phyloP scores from a whole-genome alignment of 169 alveolate species.

The Eimeria falciformis region DNA sequence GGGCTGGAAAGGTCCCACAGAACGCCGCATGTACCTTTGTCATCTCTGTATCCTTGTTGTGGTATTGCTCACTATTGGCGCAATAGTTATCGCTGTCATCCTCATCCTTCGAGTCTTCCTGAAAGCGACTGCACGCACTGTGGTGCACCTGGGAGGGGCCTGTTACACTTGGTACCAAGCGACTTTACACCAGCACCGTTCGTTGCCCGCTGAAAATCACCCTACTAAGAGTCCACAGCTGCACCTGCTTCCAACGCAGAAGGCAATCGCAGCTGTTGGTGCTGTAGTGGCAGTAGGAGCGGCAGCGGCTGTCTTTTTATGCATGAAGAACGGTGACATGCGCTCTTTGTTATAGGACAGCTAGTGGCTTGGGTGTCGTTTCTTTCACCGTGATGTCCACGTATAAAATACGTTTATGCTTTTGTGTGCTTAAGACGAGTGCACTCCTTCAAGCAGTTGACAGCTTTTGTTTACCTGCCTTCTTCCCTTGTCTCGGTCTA shows the following conservation, averaged over 20 bases:
- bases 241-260: constrained; percentile 5
- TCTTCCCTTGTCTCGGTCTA: too few species aligned
- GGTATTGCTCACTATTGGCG: constrained; percentile 21
- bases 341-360: too few species aligned
- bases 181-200: too few species aligned
- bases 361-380: too few species aligned
- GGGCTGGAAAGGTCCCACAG: constrained; percentile 73
- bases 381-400: too few species aligned
- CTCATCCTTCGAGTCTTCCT: not conserved
- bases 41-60: constrained; percentile 64
- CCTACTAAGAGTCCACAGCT: not conserved
- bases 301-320: not conserved
- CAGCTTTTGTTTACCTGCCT: too few species aligned
- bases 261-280: constrained; percentile 8
- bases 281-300: constrained; percentile 5
- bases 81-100: not conserved
- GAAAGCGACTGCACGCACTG: not conserved
- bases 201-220: constrained; percentile 5
- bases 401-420: too few species aligned
- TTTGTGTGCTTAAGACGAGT: too few species aligned
- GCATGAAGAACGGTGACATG: too few species aligned
- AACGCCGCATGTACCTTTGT: constrained; percentile 52
- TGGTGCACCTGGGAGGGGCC: not conserved
- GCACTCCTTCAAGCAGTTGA: too few species aligned
- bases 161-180: too few species aligned